Percentiles rank a stretch among this genome's conserved stretches.
Conservation (phyloP, 2,329 filamentous ascomycete species). For the Helotiales sp. region DNA sequence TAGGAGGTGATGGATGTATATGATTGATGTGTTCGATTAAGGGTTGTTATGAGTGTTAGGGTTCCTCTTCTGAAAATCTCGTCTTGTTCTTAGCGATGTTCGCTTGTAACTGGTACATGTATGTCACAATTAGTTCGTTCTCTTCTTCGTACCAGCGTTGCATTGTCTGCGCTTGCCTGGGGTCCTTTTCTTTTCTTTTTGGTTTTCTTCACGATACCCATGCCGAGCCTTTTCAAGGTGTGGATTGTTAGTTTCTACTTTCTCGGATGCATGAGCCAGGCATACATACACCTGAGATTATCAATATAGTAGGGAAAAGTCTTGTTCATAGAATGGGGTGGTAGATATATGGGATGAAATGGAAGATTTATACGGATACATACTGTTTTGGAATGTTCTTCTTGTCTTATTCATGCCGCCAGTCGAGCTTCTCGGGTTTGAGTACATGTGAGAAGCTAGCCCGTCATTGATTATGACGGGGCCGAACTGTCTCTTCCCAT, state of each 20-base stretch:
- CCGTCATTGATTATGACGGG: too few relatives aligned
- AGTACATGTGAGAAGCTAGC: too few relatives aligned
- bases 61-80: not conserved
- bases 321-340: not conserved
- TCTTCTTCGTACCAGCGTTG: constrained; percentile 18
- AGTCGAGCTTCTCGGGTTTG: too few relatives aligned
- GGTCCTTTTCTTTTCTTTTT: constrained; percentile 11
- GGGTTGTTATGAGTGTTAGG: not conserved
- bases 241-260: not conserved
- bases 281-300: not conserved
- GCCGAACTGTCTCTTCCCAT: too few relatives aligned
- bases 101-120: not conserved
- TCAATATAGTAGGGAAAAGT: not conserved
- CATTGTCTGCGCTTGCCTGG: constrained; percentile 20
- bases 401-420: not conserved
- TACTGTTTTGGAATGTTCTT: too few relatives aligned
- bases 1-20: not conserved
- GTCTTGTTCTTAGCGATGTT: constrained; percentile 8
- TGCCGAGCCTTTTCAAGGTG: not conserved
- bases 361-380: not conserved
- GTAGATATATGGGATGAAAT: not conserved
- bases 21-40: not conserved
- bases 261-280: not conserved
- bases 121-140: not conserved
- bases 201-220: not conserved